Evolutionary conservation across 225 moss, liverwort and hornwort genomes (phyloP).

Genomic region (Neckera pumila): DNA sequence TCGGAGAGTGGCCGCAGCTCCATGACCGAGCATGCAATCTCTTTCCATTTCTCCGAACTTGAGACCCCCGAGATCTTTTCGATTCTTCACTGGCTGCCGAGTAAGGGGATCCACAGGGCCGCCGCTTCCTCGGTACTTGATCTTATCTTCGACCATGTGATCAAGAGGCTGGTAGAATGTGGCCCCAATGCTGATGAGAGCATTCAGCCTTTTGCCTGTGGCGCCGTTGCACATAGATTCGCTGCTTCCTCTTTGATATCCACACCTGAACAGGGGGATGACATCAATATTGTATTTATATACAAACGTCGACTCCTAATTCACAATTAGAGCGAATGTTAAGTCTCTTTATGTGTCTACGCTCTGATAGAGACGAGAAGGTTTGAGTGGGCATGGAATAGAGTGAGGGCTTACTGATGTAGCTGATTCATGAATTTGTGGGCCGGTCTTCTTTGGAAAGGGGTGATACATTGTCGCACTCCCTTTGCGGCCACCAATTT

Average conservation of each 20-base stretch:
- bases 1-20: conserved; percentile 64
- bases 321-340: background rate
- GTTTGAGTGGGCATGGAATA: background rate
- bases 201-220: conserved; percentile 50
- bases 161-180: conserved; percentile 85
- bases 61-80: conserved; percentile 71
- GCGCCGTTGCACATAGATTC: conserved; percentile 67
- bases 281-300: background rate
- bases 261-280: background rate
- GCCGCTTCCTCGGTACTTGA: conserved; percentile 64
- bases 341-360: background rate
- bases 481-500: conserved; percentile 57
- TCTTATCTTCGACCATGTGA: conserved; percentile 86
- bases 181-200: conserved; percentile 55
- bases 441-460: conserved; percentile 36
- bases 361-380: background rate
- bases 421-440: conserved; percentile 48
- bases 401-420: conserved; percentile 36
- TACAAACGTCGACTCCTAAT: background rate
- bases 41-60: conserved; percentile 95
- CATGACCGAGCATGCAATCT: conserved; percentile 76
- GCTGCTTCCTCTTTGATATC: conserved; percentile 34
- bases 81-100: conserved; percentile 65
- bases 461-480: conserved; percentile 34
- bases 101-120: conserved; percentile 71